These are phyloP conservation scores for Cicer chorassanicum DNA, from an alignment of 306 rosid genomes.

Conservation along the genomic window DNA sequence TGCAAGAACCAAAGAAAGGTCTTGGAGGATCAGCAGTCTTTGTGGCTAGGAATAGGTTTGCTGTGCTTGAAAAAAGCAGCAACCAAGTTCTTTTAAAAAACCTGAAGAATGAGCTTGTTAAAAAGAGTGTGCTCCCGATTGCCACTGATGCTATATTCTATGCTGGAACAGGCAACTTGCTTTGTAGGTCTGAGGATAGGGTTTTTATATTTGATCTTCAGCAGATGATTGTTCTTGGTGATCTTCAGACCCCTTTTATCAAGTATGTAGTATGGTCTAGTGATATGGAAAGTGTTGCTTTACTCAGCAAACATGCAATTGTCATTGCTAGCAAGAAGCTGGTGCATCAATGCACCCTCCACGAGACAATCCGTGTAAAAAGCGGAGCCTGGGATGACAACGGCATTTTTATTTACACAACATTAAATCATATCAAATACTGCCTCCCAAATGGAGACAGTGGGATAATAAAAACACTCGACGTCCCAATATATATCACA, in stretches of 20 bases:
- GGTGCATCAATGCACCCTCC: constrained; percentile 92
- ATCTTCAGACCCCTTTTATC: constrained; percentile 82
- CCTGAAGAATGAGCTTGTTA: constrained; percentile 74
- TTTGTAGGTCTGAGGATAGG: constrained; percentile 87
- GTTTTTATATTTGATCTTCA: constrained; percentile 83
- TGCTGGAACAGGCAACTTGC: constrained; percentile 85
- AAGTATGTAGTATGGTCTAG: constrained; percentile 90
- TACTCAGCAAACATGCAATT: constrained; percentile 94
- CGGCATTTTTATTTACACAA: constrained; percentile 89
- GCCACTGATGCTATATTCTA: constrained; percentile 83
- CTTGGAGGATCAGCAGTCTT: constrained; percentile 91
- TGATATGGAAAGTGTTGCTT: constrained; percentile 86
- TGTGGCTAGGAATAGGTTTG: constrained; percentile 90
- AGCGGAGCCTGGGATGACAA: constrained; percentile 98
- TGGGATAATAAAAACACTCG: constrained; percentile 89
- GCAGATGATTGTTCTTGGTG: constrained; percentile 80
- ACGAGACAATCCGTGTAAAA: constrained; percentile 94
- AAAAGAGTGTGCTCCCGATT: constrained; percentile 74
- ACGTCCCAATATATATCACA: constrained; percentile 87
- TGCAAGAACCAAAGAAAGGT: constrained; percentile 91
- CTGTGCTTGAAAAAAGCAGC: constrained; percentile 82
- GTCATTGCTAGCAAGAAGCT: constrained; percentile 85
- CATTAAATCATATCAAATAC: constrained; percentile 86
- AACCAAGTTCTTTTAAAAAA: constrained; percentile 74
- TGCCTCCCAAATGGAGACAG: constrained; percentile 93